These are phyloP conservation scores for Eucalyptus polyanthemos DNA, from an alignment of 345 rosid species.

Conservation along the genomic window DNA sequence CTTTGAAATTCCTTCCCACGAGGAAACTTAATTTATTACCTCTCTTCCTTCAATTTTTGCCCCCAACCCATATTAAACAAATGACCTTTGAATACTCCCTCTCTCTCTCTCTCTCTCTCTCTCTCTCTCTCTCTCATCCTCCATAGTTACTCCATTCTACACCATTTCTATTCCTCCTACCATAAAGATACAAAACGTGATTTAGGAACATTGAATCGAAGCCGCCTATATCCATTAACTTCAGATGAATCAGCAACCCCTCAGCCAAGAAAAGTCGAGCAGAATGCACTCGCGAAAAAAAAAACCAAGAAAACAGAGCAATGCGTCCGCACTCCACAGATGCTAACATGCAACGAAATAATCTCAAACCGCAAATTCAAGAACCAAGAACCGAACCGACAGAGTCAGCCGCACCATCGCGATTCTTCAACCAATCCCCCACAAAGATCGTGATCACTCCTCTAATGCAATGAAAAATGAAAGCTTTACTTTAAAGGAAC, in stretches of 20 bases:
- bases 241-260: not conserved
- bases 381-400: not conserved
- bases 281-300: not conserved
- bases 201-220: not conserved
- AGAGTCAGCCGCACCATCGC: not conserved
- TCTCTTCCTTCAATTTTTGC: not conserved
- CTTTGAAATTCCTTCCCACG: not conserved
- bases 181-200: not conserved
- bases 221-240: not conserved
- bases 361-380: no score
- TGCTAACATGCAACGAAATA: not conserved
- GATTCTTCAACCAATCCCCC: not conserved
- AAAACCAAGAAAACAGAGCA: not conserved
- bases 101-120: not conserved
- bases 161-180: not conserved
- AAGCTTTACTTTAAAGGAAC: not conserved
- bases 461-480: not conserved
- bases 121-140: not conserved
- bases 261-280: not conserved
- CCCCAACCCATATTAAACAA: not conserved
- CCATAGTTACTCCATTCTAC: not conserved
- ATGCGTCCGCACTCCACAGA: not conserved
- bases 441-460: not conserved
- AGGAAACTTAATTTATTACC: not conserved
- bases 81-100: not conserved